Percentiles rank a stretch among this genome's conserved stretches.
Evolutionary conservation across 2,329 filamentous ascomycete species (phyloP).

Genomic region (Hypoxylon sp.): DNA sequence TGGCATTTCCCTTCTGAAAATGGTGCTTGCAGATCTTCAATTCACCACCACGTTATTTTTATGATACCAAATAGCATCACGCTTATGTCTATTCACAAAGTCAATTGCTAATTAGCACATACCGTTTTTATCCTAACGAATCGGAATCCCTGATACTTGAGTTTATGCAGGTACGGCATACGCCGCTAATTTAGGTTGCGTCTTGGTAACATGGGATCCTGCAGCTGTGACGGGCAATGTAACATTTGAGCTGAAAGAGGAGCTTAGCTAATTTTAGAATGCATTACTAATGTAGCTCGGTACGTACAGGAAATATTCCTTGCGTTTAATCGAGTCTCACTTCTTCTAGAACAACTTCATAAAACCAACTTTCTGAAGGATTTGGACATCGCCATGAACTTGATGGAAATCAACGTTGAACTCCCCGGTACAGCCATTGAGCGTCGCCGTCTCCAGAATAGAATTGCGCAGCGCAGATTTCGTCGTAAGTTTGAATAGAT

Average conservation of each 20-base stretch:
- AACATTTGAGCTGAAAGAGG: conserved; percentile 2
- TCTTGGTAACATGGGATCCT: conserved; percentile 14
- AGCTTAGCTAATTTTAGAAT: background rate
- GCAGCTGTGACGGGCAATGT: conserved; percentile 18
- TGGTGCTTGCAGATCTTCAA: too few relatives aligned
- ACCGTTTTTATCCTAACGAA: background rate
- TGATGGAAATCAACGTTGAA: conserved; percentile 16
- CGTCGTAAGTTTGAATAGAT: conserved; percentile 16
- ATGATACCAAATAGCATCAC: conserved; percentile 7
- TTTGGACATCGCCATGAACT: too few relatives aligned
- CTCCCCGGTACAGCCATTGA: conserved; percentile 5
- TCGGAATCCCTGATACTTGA: too few relatives aligned
- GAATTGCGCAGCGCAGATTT: conserved; percentile 23
- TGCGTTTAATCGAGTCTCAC: too few relatives aligned
- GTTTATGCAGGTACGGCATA: conserved; percentile 11
- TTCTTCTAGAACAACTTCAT: too few relatives aligned
- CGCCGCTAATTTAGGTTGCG: conserved; percentile 8
- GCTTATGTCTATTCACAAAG: background rate
- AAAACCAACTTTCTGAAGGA: too few relatives aligned
- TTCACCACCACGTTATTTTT: too few relatives aligned
- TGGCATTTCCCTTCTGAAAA: too few relatives aligned
- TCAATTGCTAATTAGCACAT: conserved; percentile 2
- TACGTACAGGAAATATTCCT: too few relatives aligned
- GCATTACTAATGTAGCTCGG: background rate
- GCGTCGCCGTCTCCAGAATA: conserved; percentile 21